Conservation (phyloP, 192 early-diverging fungal species). For the Backusella tarrabulga region DNA sequence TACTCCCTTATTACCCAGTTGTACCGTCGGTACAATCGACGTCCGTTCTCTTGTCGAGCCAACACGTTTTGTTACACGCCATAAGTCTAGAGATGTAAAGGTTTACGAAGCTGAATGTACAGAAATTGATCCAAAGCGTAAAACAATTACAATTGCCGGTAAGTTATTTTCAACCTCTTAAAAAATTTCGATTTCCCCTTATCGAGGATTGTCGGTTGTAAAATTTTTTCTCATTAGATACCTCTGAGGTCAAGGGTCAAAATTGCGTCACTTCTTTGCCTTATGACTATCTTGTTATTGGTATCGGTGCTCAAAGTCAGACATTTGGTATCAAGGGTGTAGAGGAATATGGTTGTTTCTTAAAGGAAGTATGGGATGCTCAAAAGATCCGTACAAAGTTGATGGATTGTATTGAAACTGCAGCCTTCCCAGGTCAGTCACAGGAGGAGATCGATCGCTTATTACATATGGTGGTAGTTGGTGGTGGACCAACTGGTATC, state of each 20-base stretch:
- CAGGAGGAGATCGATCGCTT: slow-evolving; percentile 69
- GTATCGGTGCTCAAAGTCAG: slow-evolving; percentile 72
- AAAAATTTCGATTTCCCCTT: no score
- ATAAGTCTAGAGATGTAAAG: slow-evolving; percentile 81
- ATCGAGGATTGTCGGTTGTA: no score
- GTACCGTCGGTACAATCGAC: slow-evolving; percentile 86
- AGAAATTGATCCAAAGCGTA: slow-evolving; percentile 76
- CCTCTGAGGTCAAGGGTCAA: slow-evolving; percentile 65
- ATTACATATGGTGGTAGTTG: slow-evolving; percentile 80
- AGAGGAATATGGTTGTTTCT: slow-evolving; percentile 70
- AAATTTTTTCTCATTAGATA: slow-evolving; percentile 43
- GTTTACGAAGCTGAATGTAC: slow-evolving; percentile 91
- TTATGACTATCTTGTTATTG: slow-evolving; percentile 79
- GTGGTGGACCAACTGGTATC: slow-evolving; percentile 55
- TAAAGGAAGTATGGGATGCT: slow-evolving; percentile 78
- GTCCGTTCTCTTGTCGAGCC: slow-evolving; percentile 85
- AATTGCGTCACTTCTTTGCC: slow-evolving; percentile 54
- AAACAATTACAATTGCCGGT: slow-evolving; percentile 76
- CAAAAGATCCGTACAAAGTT: slow-evolving; percentile 71
- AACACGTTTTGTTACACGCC: slow-evolving; percentile 80
- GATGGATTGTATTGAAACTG: slow-evolving; percentile 73
- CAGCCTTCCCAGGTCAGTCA: slow-evolving; percentile 69
- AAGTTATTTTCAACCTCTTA: slow-evolving; percentile 3
- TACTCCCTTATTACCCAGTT: slow-evolving; percentile 68
- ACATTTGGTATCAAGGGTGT: slow-evolving; percentile 82